A percentile compares a stretch with the other conserved stretches of the same genome.
phyloP scores from a whole-genome alignment of 2,329 filamentous ascomycete genomes.

The Bipolaris victoriae region DNA sequence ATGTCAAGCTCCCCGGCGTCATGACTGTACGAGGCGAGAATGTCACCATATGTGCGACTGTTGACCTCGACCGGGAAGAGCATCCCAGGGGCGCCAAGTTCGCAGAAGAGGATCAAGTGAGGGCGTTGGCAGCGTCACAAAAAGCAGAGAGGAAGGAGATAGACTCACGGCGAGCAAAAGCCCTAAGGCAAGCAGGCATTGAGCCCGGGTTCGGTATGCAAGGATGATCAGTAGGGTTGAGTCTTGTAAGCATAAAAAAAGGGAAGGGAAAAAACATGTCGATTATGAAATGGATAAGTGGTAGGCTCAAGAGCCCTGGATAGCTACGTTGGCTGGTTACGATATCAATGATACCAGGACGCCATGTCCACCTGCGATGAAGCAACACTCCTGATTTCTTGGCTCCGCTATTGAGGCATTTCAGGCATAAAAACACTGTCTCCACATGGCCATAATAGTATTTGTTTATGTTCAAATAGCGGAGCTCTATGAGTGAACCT shows the following conservation, averaged over 20 bases:
- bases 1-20: conserved; percentile 81
- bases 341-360: conserved; percentile 23
- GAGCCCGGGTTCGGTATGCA: conserved; percentile 81
- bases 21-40: conserved; percentile 96
- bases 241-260: neutral
- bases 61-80: conserved; percentile 96
- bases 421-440: no score
- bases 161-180: conserved; percentile 68
- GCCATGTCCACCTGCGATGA: conserved; percentile 16
- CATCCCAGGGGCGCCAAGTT: conserved; percentile 75
- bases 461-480: neutral
- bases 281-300: conserved; percentile 14
- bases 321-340: conserved; percentile 14
- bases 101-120: conserved; percentile 72
- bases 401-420: neutral
- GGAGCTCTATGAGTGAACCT: neutral
- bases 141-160: conserved; percentile 72
- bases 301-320: conserved; percentile 5
- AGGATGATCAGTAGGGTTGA: conserved; percentile 16
- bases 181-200: conserved; percentile 57
- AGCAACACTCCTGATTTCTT: neutral
- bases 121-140: conserved; percentile 73
- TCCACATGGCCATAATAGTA: neutral
- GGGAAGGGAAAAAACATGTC: neutral
- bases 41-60: conserved; percentile 92